These are phyloP conservation scores for Mycena rosella DNA, from an alignment of 768 basidiomycete genomes.

Conservation along the genomic window DNA sequence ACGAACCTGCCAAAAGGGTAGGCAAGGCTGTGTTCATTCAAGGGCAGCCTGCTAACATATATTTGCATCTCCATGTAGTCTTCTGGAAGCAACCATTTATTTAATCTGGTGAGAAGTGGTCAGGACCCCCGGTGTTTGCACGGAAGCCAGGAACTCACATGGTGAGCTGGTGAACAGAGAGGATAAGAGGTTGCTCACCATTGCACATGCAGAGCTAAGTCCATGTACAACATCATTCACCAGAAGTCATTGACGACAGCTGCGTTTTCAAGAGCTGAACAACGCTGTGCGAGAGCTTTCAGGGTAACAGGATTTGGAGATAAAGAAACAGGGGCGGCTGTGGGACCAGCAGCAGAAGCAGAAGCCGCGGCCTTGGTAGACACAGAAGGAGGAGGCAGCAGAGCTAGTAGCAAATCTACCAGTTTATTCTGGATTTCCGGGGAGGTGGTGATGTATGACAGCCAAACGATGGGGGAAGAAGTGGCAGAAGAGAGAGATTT, in stretches of 20 bases:
- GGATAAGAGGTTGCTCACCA: no score
- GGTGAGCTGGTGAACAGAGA: no score
- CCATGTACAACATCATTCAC: neutral
- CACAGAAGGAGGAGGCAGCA: neutral
- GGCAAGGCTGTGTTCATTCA: neutral
- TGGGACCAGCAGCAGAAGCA: no score
- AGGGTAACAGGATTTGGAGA: no score
- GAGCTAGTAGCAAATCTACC: neutral
- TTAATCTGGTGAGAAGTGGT: neutral
- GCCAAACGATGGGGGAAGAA: neutral
- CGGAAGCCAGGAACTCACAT: neutral
- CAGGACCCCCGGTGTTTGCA: no score
- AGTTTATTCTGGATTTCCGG: conserved; percentile 2
- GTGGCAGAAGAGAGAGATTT: neutral
- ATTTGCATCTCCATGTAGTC: conserved; percentile 23
- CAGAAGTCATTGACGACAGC: neutral
- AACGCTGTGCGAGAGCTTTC: neutral
- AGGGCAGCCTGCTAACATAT: conserved; percentile 28
- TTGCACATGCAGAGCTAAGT: conserved; percentile 1
- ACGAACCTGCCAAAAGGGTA: conserved; percentile 42
- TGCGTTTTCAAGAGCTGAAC: neutral
- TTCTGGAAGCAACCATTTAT: conserved; percentile 29
- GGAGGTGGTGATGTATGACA: neutral
- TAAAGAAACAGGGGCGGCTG: no score
- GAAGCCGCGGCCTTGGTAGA: neutral